These are phyloP conservation scores for Naganishia cerealis DNA, from an alignment of 1,284 basidiomycete genomes.

Conservation along the genomic window DNA sequence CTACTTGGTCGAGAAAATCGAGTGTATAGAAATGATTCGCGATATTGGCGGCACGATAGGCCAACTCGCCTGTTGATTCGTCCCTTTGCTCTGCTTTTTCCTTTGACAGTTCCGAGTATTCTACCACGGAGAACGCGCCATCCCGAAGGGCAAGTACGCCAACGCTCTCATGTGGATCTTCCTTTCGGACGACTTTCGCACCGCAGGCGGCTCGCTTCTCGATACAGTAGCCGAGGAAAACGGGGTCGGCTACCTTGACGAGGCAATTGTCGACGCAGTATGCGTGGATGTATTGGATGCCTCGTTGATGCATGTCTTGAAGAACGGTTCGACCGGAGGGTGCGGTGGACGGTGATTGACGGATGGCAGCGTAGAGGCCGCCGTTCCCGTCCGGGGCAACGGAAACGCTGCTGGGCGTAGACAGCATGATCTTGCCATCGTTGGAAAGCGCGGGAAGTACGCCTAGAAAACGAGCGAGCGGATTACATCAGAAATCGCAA, in stretches of 20 bases:
- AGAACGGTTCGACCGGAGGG: conserved; percentile 70
- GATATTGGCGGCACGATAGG: conserved; percentile 94
- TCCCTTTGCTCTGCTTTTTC: conserved; percentile 80
- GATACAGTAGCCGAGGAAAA: conserved; percentile 93
- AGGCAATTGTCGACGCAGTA: conserved; percentile 99
- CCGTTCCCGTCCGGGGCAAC: conserved; percentile 98
- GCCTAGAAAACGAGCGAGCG: conserved; percentile 59
- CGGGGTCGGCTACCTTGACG: conserved; percentile 92
- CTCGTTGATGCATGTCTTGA: conserved; percentile 73
- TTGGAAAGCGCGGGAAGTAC: conserved; percentile 91
- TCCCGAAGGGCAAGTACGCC: conserved; percentile 87
- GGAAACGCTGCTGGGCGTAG: conserved; percentile 72
- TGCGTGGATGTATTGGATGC: conserved; percentile 84
- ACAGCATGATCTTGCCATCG: conserved; percentile 91
- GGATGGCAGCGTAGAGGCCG: conserved; percentile 90
- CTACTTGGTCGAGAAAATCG: conserved; percentile 75
- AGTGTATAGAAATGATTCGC: conserved; percentile 98
- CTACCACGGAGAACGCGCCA: conserved; percentile 84
- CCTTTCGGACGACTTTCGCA: conserved; percentile 94
- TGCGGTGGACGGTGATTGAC: conserved; percentile 67
- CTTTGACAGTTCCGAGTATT: conserved; percentile 92
- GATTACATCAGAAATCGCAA: conserved; percentile 7
- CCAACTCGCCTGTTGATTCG: conserved; percentile 68
- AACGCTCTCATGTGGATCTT: conserved; percentile 81
- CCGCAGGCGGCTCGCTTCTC: conserved; percentile 80